These are phyloP conservation scores for Lojkania enalia DNA, from an alignment of 2,329 filamentous ascomycete genomes.

Conservation along the genomic window DNA sequence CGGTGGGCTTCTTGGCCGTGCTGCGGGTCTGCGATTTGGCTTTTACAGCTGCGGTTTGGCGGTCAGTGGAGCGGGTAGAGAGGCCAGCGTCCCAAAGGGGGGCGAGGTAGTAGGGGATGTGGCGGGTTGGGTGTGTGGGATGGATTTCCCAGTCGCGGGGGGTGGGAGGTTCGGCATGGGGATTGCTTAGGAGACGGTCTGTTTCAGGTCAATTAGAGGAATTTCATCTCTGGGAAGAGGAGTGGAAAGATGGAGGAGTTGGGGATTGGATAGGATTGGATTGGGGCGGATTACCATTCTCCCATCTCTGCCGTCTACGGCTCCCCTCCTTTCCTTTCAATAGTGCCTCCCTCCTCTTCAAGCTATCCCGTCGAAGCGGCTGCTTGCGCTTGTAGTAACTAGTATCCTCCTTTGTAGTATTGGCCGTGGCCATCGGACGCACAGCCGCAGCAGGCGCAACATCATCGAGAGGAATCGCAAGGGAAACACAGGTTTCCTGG, in stretches of 20 bases:
- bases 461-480: slow-evolving; percentile 78
- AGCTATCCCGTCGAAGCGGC: slow-evolving; percentile 61
- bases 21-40: slow-evolving; percentile 42
- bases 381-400: slow-evolving; percentile 56
- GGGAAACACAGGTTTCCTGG: slow-evolving; percentile 62
- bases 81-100: slow-evolving; percentile 74
- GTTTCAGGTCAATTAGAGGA: slow-evolving; percentile 1
- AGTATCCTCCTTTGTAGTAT: slow-evolving; percentile 47
- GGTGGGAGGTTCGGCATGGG: slow-evolving; percentile 79
- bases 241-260: slow-evolving; percentile 10
- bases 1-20: slow-evolving; percentile 46
- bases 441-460: slow-evolving; percentile 19
- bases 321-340: slow-evolving; percentile 91
- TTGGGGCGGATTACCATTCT: slow-evolving; percentile 69
- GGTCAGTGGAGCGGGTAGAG: slow-evolving; percentile 50
- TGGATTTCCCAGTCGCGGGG: slow-evolving; percentile 81
- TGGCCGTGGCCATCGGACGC: slow-evolving; percentile 33
- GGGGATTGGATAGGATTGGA: slow-evolving; percentile 14
- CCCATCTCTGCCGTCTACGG: slow-evolving; percentile 84
- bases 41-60: slow-evolving; percentile 38
- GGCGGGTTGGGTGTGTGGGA: slow-evolving; percentile 76
- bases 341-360: slow-evolving; percentile 71
- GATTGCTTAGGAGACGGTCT: slow-evolving; percentile 87
- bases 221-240: slow-evolving; percentile 1
- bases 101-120: slow-evolving; percentile 87